Evolutionary conservation across 2,329 filamentous ascomycete species (phyloP), one percentile per base, ranked within the genome.

Genomic region (Trichoderma endophyticum): DNA sequence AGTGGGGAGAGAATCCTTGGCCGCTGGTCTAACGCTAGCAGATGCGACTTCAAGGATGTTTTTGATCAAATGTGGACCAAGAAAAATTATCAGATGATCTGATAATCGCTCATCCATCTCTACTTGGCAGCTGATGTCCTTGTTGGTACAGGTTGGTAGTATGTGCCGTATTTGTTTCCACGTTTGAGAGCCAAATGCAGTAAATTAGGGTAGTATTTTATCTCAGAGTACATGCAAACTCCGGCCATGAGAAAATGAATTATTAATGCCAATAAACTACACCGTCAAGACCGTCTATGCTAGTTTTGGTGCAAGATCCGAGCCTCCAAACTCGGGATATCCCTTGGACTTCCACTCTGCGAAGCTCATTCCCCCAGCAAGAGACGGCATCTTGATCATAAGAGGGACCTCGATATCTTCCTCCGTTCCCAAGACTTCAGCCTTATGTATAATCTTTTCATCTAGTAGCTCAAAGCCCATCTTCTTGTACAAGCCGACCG

Each of bases 401-500:
- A 84, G 77, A 1, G 83, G 83, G 57, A 83, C 81, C 61, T 79
- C 78, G 7, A 83, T 77, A 43, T 83, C 82, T 30, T 75, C 71
- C 9, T 80, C 77, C 3, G 79, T 79, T 5, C 79, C 80, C 64
- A 83, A 73, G 5, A 81, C 71, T 26, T 79, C 78, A 26, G 78
- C 77, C 9, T 68, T 60, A 14, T 21, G 80, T n/a, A 56, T 14
- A 24, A 83, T 76, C 18, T 78, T 82, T 54, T 83, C 80, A 3
- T 80, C 78, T 6, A 86, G 75, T 66, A 77, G 78, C 64, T 79
- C 77, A 74, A 85, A 87, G 3, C 85, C 85, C 74, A 84, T 79
- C 73, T 82, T 86, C 71, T 81, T 78, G 76, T 87, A 87, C 32
- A 87, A 77, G 8, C 77, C 77, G 48, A 81, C 77, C 0, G 82